A percentile compares a stretch with the other conserved stretches of the same genome.
Evolutionary conservation across 2,329 filamentous ascomycete genomes (phyloP).

Genomic region (Clarireedia monteithiana): DNA sequence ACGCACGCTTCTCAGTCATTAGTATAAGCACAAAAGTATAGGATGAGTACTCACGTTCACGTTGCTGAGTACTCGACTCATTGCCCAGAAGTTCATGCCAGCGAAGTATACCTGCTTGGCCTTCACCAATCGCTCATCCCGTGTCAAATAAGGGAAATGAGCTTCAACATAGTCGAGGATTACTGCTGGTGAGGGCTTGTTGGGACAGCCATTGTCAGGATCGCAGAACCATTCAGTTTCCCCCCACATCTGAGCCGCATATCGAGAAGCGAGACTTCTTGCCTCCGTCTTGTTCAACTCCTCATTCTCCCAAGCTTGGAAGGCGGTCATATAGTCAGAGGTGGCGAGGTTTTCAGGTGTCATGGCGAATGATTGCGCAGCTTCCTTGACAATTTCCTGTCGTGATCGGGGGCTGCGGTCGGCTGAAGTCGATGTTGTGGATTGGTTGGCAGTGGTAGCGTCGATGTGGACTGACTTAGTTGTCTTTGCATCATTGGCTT

Average conservation of each 20-base stretch:
- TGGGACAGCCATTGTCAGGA: not conserved
- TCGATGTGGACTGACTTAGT: too few species aligned
- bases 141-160: not conserved
- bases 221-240: not conserved
- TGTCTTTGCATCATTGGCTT: too few species aligned
- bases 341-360: not conserved
- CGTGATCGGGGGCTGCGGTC: not conserved
- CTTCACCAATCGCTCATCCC: not conserved
- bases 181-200: not conserved
- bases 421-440: not conserved
- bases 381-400: not conserved
- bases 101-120: not conserved
- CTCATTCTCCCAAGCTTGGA: not conserved
- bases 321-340: not conserved
- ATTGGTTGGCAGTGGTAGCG: too few species aligned
- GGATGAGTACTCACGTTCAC: not conserved
- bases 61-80: not conserved
- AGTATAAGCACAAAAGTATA: not conserved
- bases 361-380: not conserved
- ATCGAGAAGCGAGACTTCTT: not conserved
- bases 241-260: not conserved
- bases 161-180: not conserved
- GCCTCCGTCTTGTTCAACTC: not conserved
- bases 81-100: not conserved
- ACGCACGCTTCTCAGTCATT: not conserved